Conservation (phyloP, 2,329 filamentous ascomycete genomes). For the Beauveria scarabaeidicola region DNA sequence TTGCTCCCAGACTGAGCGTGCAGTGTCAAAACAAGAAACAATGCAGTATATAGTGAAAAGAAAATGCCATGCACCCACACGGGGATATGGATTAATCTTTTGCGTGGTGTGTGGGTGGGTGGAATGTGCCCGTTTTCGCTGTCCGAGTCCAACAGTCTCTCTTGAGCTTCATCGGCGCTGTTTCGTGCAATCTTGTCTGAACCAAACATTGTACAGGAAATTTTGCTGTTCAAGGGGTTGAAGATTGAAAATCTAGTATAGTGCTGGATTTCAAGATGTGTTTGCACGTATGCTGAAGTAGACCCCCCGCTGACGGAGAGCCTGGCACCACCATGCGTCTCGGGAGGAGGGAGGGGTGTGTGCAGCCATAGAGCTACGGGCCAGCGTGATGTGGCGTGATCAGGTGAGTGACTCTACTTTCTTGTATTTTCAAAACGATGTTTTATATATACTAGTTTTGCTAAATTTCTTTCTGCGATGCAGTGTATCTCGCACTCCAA, state of each 20-base stretch:
- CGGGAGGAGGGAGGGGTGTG: too few relatives aligned
- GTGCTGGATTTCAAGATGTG: too few relatives aligned
- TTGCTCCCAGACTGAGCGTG: neutral
- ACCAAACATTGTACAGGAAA: neutral
- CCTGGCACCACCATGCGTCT: too few relatives aligned
- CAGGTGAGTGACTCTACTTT: too few relatives aligned
- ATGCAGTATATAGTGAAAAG: neutral
- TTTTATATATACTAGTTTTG: neutral
- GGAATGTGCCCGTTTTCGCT: neutral
- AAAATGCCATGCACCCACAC: neutral
- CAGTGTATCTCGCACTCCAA: neutral
- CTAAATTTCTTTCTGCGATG: neutral
- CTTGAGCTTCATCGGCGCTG: neutral
- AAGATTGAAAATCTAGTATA: too few relatives aligned
- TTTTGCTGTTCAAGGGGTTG: too few relatives aligned
- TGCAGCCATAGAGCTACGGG: too few relatives aligned
- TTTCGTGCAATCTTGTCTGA: neutral
- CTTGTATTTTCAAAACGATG: too few relatives aligned
- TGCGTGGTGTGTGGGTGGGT: neutral
- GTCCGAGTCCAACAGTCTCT: neutral
- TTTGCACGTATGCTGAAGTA: too few relatives aligned
- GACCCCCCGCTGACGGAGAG: too few relatives aligned
- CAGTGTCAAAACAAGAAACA: neutral
- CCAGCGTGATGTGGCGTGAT: too few relatives aligned
- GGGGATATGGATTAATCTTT: neutral